Evolutionary conservation across 164 flowering plant genomes (phyloP), one percentile per base, ranked within the genome.

Genomic region (Sedum album): DNA sequence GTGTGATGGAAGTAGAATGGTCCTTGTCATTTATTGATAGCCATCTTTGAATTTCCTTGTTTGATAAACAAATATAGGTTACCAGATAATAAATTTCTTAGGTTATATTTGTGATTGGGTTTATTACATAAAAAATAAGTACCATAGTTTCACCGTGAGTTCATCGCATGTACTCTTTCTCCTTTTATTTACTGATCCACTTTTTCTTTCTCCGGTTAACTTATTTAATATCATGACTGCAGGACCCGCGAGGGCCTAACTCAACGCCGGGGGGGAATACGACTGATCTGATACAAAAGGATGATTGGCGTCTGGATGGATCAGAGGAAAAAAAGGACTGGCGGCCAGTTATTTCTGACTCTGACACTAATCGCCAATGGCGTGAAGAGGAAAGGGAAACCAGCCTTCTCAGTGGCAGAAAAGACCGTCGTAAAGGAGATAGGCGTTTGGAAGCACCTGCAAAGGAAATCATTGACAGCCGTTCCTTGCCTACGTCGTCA

Each of bases 361-460:
- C 42, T 78, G 97, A 91, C 46, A 75, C 70, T 62, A 78, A 76
- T 60, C 90, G 91, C 62, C 86, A 93, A 35, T 93, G 98, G 98
- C 96, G 89, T 66, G 97, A 93, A 78, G 98, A 93, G 77, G 98
- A 93, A 72, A 88, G 98, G 72, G 98, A 93, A 78, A 91, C 96
- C 70, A 80, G 89, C 63, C 72, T 89, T 57, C 88, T 88, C 70
- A 87, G 92, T 68, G 85, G 85, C 53, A 78, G 96, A 76, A 86
- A 89, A 80, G 96, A 88, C 28, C 89, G 91, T 69, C 77, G 91
- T 72, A 91, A 89, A 75, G 77, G 75, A 39, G 95, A 86, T 44
- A 86, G 89, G 1, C 94, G 94, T 0, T 70, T 76, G 94, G 89
- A 49, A 77, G 15, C 75, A 13, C 68, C 80, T 33, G 73, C 26